Evolutionary conservation across 129 eudicot genomes (phyloP).

Genomic region (Flaveria sonorensis): DNA sequence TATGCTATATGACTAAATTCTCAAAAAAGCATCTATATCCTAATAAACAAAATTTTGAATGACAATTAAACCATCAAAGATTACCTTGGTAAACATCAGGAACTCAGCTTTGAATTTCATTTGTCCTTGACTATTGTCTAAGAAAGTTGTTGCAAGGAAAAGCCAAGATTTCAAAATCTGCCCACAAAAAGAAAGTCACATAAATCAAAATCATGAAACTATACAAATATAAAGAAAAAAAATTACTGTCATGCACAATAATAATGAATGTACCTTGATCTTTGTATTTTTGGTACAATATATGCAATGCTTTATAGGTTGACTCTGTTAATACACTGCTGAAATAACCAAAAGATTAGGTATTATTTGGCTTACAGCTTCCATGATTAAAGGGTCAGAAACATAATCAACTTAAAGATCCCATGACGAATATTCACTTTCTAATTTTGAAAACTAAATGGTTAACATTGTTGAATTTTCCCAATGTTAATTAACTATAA

Average conservation of each 20-base stretch:
- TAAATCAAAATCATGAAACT: slow-evolving; percentile 20
- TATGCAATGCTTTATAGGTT: slow-evolving; percentile 77
- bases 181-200: neutral
- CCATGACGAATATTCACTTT: neutral
- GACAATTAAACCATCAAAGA: neutral
- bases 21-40: neutral
- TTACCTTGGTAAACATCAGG: slow-evolving; percentile 83
- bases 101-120: slow-evolving; percentile 91
- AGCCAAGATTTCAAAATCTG: slow-evolving; percentile 88
- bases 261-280: slow-evolving; percentile 58
- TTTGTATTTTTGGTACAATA: slow-evolving; percentile 70
- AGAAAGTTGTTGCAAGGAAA: slow-evolving; percentile 91
- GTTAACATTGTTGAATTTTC: neutral
- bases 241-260: neutral
- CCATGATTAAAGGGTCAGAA: no score
- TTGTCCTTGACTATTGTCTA: slow-evolving; percentile 87
- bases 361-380: neutral
- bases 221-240: neutral
- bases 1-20: no score
- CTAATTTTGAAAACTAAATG: neutral
- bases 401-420: neutral
- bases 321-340: slow-evolving; percentile 80
- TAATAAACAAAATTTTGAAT: neutral
- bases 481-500: neutral
- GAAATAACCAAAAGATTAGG: slow-evolving; percentile 15